phyloP scores from a whole-genome alignment of 257 asterid genomes.

The Solanum corneliomulleri region DNA sequence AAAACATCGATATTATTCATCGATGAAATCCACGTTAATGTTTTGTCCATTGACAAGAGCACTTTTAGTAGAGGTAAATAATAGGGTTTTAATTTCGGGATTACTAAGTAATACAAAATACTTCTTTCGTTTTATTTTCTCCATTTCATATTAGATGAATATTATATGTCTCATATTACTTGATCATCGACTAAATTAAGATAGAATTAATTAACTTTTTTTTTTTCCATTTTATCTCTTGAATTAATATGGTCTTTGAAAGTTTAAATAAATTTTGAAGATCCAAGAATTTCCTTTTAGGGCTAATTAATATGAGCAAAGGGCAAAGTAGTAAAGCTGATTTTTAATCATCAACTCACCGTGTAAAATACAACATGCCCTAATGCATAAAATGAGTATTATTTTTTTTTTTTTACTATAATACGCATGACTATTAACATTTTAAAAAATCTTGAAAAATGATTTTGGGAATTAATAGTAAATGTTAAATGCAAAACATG shows the following conservation, averaged over 20 bases:
- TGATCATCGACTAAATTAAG: background rate
- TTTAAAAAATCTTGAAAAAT: background rate
- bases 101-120: background rate
- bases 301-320: background rate
- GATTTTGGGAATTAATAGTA: background rate
- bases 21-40: constrained; percentile 46
- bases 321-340: background rate
- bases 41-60: constrained; percentile 17
- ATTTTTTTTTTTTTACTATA: no score
- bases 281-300: no score
- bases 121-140: no score
- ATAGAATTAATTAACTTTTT: no score
- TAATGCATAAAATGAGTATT: background rate
- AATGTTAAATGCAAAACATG: background rate
- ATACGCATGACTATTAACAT: background rate
- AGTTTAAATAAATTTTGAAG: background rate
- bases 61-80: background rate
- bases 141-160: background rate
- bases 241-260: no score
- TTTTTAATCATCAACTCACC: no score
- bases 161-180: no score
- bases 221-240: background rate
- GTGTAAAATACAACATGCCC: background rate
- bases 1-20: constrained; percentile 35
- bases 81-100: background rate